phyloP scores from a whole-genome alignment of 257 asterid genomes.

The Henckelia pumila region DNA sequence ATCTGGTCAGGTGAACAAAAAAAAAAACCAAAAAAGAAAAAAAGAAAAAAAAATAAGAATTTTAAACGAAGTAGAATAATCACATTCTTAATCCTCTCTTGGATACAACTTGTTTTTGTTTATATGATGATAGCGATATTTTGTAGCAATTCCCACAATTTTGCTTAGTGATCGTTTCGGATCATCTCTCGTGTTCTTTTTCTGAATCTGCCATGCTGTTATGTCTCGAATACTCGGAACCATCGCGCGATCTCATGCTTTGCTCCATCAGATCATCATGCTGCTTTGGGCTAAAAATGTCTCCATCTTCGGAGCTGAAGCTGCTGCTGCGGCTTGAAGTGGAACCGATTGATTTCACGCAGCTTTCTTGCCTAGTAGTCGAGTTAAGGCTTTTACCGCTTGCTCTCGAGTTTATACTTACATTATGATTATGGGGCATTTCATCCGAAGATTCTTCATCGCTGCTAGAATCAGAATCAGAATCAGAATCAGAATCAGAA shows the following conservation, averaged over 20 bases:
- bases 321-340: conserved; percentile 13
- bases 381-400: neutral
- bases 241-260: conserved; percentile 2
- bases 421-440: conserved; percentile 1
- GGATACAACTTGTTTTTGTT: neutral
- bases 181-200: conserved; percentile 4
- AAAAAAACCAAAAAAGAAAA: no score
- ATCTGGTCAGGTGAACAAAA: conserved; percentile 16
- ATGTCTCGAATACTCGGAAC: conserved; percentile 5
- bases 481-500: conserved; percentile 19
- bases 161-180: neutral
- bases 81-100: conserved; percentile 22
- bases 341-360: neutral
- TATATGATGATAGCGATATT: neutral
- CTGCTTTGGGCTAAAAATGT: neutral
- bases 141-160: neutral
- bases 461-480: conserved; percentile 25
- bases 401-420: conserved; percentile 21
- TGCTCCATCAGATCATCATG: neutral
- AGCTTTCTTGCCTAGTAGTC: conserved; percentile 1
- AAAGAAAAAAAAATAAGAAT: neutral
- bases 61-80: conserved; percentile 20
- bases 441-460: conserved; percentile 25
- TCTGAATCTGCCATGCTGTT: conserved; percentile 19
- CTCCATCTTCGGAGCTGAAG: conserved; percentile 9